Conservation (phyloP, 2,329 filamentous ascomycete species). For the Raffaelea albimanens region DNA sequence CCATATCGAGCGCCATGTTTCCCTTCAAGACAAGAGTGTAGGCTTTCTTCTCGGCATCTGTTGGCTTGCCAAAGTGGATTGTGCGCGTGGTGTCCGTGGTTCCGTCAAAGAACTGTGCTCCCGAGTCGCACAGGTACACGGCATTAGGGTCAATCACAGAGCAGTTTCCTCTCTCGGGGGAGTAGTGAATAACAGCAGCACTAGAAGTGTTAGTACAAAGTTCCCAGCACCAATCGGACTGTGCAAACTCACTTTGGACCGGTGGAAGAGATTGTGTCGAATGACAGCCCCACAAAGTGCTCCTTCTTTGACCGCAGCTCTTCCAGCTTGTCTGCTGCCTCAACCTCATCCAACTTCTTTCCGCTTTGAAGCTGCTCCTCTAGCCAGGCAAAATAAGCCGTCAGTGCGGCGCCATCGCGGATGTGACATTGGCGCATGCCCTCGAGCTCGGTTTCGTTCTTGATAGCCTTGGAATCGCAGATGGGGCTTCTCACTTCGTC, state of each 20-base stretch:
- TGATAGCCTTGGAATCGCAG: slow-evolving; percentile 84
- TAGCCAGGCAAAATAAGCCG: slow-evolving; percentile 92
- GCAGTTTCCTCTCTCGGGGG: slow-evolving; percentile 74
- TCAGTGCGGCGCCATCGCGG: slow-evolving; percentile 82
- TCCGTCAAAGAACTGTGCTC: slow-evolving; percentile 90
- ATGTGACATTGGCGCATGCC: slow-evolving; percentile 94
- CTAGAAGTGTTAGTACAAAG: slow-evolving; percentile 32
- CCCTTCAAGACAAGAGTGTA: slow-evolving; percentile 95
- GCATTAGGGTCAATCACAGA: slow-evolving; percentile 72
- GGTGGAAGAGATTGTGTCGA: slow-evolving; percentile 92
- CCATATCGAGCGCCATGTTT: slow-evolving; percentile 77
- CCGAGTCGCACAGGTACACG: slow-evolving; percentile 93
- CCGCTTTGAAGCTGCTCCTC: slow-evolving; percentile 80
- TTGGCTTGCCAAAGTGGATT: slow-evolving; percentile 80
- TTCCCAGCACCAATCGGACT: background rate
- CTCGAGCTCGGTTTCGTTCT: slow-evolving; percentile 80
- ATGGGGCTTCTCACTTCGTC: slow-evolving; percentile 84
- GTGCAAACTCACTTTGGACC: slow-evolving; percentile 53
- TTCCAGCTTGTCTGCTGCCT: slow-evolving; percentile 86
- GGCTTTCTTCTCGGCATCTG: slow-evolving; percentile 72
- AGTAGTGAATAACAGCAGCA: slow-evolving; percentile 93
- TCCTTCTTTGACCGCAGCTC: slow-evolving; percentile 57
- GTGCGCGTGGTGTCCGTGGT: slow-evolving; percentile 95
- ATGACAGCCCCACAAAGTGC: slow-evolving; percentile 82
- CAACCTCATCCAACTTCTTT: slow-evolving; percentile 71